Evolutionary conservation across 2,329 filamentous ascomycete species (phyloP).

Genomic region (Akanthomyces lecanii): DNA sequence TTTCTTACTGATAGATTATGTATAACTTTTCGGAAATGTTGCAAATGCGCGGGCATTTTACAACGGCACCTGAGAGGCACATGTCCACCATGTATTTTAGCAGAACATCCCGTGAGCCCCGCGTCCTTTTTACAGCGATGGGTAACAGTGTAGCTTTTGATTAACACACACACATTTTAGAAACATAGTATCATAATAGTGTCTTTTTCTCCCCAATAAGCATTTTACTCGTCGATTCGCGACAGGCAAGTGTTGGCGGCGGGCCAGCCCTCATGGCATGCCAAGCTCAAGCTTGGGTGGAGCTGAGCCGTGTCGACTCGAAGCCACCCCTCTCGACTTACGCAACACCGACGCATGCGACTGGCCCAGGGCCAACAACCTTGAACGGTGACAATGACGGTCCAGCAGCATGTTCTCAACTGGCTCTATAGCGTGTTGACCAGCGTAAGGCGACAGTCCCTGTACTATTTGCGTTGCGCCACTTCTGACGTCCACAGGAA

Average conservation of each 20-base stretch:
- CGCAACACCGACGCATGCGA: constrained; percentile 7
- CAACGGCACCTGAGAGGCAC: no score
- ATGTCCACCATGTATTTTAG: no score
- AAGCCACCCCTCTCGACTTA: constrained; percentile 2
- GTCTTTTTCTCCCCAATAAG: no score
- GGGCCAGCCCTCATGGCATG: neutral
- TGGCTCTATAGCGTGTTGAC: constrained; percentile 93
- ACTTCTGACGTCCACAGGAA: constrained; percentile 54
- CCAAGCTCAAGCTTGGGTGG: constrained; percentile 1
- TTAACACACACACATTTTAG: no score
- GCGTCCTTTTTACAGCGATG: no score
- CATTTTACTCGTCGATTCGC: no score
- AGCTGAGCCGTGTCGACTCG: neutral
- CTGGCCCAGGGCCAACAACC: neutral
- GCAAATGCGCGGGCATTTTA: no score
- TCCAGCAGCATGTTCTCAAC: constrained; percentile 85
- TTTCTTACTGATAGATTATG: no score
- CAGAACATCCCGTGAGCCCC: no score
- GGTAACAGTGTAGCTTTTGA: no score
- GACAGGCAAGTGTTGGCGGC: neutral
- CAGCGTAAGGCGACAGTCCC: constrained; percentile 47
- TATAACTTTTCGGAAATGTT: no score
- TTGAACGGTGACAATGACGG: constrained; percentile 48
- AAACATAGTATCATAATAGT: no score
- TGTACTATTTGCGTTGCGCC: neutral